Base-by-base conservation (phyloP, 1,284 basidiomycete species). In the Jaminaea rosea region DNA sequence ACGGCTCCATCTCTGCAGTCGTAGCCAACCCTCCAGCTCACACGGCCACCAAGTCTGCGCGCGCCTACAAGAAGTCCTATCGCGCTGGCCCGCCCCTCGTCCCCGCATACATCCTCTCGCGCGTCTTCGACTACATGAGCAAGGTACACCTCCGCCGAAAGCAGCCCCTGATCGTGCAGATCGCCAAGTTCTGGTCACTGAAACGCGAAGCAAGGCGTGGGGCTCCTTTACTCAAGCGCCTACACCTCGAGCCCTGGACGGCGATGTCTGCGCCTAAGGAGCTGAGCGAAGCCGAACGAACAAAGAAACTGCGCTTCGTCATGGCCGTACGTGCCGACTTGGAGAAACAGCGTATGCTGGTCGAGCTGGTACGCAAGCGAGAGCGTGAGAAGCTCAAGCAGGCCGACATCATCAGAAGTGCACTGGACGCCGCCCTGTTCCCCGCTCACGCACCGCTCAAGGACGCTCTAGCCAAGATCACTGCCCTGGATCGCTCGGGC, bases 211-310 rank as follows among this genome's bases (percentile, higher is more conserved):
- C 83, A 0, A 81, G 93, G 55, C 78, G 93, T 37, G 94, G 94
- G 2, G 94, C 94, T 2, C 92, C 93, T 1, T 75, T 98, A 47
- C 77, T 99, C 63, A 98, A 97, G 75, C 76, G 94, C 46, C 75
- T 99, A 48, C 92, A 99, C 76, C 78, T 98, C 27, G 93, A 98
- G 78, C 94, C 93, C 0, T 98, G 93, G 94, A 94, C 93, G 0
- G 87, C 89, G 1, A 81, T 82, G 17, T 80, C 80, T 1, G 78
- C 79, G 1, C 83, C 82, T 60, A 76, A 82, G 36, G 86, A 88
- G 56, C 88, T 65, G 45, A 68, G 65, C 23, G 64, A 67, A 13
- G 60, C 59, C 2, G 62, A 96, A 59, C 88, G 87, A 75, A 76
- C 79, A 3, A 81, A 84, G 76, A 92, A 91, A 69, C 81, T 97